A percentile compares a stretch with the other conserved stretches of the same genome.
Conservation (phyloP, 352 stramenopile genomes). For the Pythium plurisporium region DNA sequence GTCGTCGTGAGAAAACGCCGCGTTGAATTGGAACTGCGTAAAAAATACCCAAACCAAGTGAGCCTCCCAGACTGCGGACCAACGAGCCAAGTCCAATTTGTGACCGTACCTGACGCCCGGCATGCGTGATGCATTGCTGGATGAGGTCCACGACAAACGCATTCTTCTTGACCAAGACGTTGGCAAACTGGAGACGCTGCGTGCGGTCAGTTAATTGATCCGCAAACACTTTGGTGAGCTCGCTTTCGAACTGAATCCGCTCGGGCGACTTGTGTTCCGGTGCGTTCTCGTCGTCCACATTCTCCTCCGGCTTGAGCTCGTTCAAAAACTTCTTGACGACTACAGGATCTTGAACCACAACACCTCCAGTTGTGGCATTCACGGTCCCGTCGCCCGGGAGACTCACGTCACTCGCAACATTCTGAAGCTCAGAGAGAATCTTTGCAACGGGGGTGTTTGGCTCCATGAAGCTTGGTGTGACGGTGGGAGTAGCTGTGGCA, state of each 20-base stretch:
- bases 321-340: slow-evolving; percentile 9
- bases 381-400: background rate
- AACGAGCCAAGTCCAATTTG: background rate
- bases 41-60: no score
- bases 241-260: slow-evolving; percentile 9
- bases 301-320: background rate
- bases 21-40: slow-evolving; percentile 19
- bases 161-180: slow-evolving; percentile 18
- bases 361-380: background rate
- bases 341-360: background rate
- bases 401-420: background rate
- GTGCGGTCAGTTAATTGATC: slow-evolving; percentile 3
- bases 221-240: slow-evolving; percentile 4
- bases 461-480: no score
- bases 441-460: no score
- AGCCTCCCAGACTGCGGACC: no score
- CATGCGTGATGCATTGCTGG: slow-evolving; percentile 11
- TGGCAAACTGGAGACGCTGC: slow-evolving; percentile 8
- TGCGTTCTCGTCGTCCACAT: background rate
- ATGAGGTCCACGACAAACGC: slow-evolving; percentile 15
- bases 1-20: background rate
- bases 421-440: no score
- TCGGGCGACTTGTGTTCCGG: slow-evolving; percentile 8
- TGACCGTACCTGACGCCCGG: slow-evolving; percentile 14
- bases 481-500: no score